Base-by-base conservation (phyloP, 225 moss, liverwort and hornwort genomes). In the Pseudoscleropodium purum region DNA sequence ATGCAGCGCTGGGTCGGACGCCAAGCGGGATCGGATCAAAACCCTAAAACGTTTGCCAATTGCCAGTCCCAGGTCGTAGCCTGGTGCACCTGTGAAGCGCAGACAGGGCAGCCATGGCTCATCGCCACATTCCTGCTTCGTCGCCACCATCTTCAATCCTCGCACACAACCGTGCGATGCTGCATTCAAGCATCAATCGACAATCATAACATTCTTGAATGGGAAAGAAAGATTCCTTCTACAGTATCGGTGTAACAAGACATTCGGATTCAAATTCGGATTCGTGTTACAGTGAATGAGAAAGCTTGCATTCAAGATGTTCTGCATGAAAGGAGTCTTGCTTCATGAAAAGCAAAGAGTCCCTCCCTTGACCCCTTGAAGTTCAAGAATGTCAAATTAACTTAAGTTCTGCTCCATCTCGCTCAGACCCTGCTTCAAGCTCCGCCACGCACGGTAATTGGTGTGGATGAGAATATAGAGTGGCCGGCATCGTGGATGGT, bases 11-110 rank as follows among this genome's bases (percentile, higher is more conserved):
- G 94, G 95, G 84, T 98, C 96, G 41, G 88, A 87, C 8, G 92
- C 94, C 47, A 95, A 78, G 78, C 96, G 91, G 59, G 95, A 95
- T n/a, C 86, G 91, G 39, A 98, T 94, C 91, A 96, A 90, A 13
- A 39, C 65, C 24, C 82, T 82, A 82, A 95, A 96, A 11, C 89
- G 90, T 57, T 73, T 84, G 37, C 98, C 98, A 21, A 95, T 91
- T 30, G 91, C 93, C 83, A 92, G 84, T 18, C 98, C 96, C 68
- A 96, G 81, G 37, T 92, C 73, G 82, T 93, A 95, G 29, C 94
- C 93, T 77, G 90, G 84, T 16, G 89, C 84, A 66, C 90, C 88
- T 33, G 18, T 87, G 87, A 93, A 92, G 81, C 86, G 89, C 84
- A 93, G 82, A 34, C 88, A 92, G 21, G 95, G 92, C 62, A 93